These are phyloP conservation scores for Penicillium paradoxum DNA, from an alignment of 495 filamentous ascomycete species.

Conservation along the genomic window DNA sequence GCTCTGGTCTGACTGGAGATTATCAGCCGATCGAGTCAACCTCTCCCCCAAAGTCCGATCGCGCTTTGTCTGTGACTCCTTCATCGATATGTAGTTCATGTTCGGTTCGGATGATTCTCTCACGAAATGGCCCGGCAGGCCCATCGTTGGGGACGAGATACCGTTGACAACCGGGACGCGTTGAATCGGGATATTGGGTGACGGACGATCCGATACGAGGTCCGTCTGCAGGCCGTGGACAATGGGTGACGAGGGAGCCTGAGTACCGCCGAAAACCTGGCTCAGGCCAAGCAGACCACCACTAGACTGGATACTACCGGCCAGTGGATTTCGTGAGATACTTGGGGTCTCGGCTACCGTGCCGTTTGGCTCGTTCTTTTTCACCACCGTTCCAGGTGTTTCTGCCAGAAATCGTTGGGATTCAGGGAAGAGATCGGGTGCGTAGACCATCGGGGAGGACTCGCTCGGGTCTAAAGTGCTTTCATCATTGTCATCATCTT, in stretches of 20 bases:
- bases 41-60: conserved; percentile 33
- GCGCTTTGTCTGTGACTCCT: conserved; percentile 44
- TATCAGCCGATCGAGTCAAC: conserved; percentile 36
- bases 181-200: conserved; percentile 48
- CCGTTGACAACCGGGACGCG: conserved; percentile 31
- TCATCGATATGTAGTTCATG: conserved; percentile 47
- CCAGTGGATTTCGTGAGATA: conserved; percentile 44
- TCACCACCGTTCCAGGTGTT: conserved; percentile 41
- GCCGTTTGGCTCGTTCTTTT: conserved; percentile 27
- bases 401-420: conserved; percentile 45
- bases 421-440: conserved; percentile 44
- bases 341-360: conserved; percentile 33
- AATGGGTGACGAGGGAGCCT: conserved; percentile 50
- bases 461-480: conserved; percentile 33
- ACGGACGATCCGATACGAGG: conserved; percentile 45
- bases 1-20: conserved; percentile 36
- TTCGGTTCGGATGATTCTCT: conserved; percentile 44
- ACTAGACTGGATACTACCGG: conserved; percentile 35
- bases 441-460: conserved; percentile 36
- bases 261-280: conserved; percentile 48
- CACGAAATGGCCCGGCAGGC: conserved; percentile 28
- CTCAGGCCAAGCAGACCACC: conserved; percentile 46
- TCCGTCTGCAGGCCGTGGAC: conserved; percentile 37
- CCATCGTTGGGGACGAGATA: conserved; percentile 40
- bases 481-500: conserved; percentile 38